These are phyloP conservation scores for Amanita pseudoporphyria DNA, from an alignment of 768 basidiomycete species.

Conservation along the genomic window DNA sequence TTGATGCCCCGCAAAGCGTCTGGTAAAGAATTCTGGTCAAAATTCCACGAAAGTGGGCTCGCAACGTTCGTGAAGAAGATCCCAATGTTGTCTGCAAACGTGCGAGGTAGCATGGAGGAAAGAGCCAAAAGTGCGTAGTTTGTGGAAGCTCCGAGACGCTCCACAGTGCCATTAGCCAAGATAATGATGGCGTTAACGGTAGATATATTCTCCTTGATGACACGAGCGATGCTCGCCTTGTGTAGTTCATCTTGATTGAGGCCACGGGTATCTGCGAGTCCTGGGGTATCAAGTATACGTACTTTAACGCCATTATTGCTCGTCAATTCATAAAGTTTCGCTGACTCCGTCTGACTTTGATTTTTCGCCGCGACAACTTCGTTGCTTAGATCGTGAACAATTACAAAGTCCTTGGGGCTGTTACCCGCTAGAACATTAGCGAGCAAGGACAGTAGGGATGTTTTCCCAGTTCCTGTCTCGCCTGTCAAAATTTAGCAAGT, in stretches of 20 bases:
- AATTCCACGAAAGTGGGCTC: conserved; percentile 14
- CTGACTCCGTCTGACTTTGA: conserved; percentile 11
- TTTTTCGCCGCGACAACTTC: conserved; percentile 7
- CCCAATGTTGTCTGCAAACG: conserved; percentile 17
- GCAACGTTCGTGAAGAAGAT: conserved; percentile 17
- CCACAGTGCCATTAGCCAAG: conserved; percentile 17
- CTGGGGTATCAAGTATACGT: conserved; percentile 21
- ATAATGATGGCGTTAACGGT: conserved; percentile 18
- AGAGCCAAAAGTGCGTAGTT: conserved; percentile 17
- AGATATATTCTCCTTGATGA: conserved; percentile 14
- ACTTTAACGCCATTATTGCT: conserved; percentile 10
- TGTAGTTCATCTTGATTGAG: conserved; percentile 16
- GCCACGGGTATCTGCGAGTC: conserved; percentile 21
- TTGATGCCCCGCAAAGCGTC: conserved; percentile 6
- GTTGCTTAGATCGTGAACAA: conserved; percentile 5
- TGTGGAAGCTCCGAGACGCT: conserved; percentile 15
- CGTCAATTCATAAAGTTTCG: conserved; percentile 8
- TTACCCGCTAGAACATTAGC: conserved; percentile 11
- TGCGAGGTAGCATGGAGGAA: conserved; percentile 16
- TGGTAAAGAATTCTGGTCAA: conserved; percentile 11
- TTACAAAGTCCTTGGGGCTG: conserved; percentile 1
- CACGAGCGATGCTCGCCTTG: conserved; percentile 16
- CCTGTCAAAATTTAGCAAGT: no score
- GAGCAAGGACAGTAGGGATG: conserved; percentile 10
- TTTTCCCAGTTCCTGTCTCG: no score